Conservation (phyloP, 2,329 filamentous ascomycete genomes). For the Parafenestella ontariensis region DNA sequence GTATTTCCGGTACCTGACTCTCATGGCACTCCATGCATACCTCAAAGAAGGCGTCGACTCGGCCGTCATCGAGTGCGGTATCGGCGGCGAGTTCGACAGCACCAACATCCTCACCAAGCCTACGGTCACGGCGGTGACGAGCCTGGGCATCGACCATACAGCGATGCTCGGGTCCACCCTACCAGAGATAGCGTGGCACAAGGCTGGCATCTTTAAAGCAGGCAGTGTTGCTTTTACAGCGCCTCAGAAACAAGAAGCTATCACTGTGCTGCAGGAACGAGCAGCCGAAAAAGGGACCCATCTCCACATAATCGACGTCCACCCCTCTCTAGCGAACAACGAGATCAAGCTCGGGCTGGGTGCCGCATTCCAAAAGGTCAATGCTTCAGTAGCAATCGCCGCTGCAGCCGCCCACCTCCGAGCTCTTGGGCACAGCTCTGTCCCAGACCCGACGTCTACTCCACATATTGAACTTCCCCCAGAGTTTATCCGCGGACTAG, state of each 20-base stretch:
- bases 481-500: constrained; percentile 70
- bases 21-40: constrained; percentile 88
- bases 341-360: constrained; percentile 64
- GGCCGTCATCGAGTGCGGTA: constrained; percentile 90
- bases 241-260: constrained; percentile 61
- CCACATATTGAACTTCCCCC: constrained; percentile 59
- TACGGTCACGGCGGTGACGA: constrained; percentile 76
- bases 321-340: constrained; percentile 55
- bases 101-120: constrained; percentile 83
- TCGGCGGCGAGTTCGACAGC: constrained; percentile 90
- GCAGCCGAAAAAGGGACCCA: constrained; percentile 58
- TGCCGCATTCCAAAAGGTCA: constrained; percentile 68
- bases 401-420: constrained; percentile 66
- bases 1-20: constrained; percentile 90
- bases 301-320: constrained; percentile 57
- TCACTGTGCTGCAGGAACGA: constrained; percentile 63
- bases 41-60: constrained; percentile 75
- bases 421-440: constrained; percentile 49
- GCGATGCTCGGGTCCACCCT: constrained; percentile 80
- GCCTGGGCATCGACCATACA: constrained; percentile 84
- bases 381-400: constrained; percentile 67
- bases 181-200: constrained; percentile 89
- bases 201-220: constrained; percentile 82
- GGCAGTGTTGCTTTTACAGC: constrained; percentile 69
- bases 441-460: constrained; percentile 45